Conservation (phyloP, 495 filamentous ascomycete genomes). For the Amniculicola lignicola region DNA sequence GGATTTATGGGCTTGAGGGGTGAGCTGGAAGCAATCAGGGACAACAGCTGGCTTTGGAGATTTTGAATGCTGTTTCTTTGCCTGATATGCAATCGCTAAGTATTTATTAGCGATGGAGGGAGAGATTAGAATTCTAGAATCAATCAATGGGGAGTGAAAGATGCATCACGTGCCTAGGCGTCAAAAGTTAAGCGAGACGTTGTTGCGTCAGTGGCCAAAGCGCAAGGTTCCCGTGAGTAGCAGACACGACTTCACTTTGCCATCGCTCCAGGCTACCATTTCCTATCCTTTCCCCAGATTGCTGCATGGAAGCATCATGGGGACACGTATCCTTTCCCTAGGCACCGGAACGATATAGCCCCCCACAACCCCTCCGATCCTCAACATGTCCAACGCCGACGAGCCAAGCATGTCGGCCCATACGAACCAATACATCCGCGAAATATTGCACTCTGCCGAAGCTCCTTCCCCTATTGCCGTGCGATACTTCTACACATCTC, state of each 20-base stretch:
- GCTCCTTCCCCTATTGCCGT: slow-evolving; percentile 38
- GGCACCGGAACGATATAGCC: slow-evolving; percentile 1
- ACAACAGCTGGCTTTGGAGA: too few species aligned
- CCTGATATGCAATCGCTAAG: too few species aligned
- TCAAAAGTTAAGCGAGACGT: too few species aligned
- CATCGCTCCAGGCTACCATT: background rate
- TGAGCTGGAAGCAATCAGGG: too few species aligned
- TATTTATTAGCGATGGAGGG: too few species aligned
- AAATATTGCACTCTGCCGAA: slow-evolving; percentile 39
- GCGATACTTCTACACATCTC: slow-evolving; percentile 45
- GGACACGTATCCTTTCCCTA: background rate
- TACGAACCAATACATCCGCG: slow-evolving; percentile 38
- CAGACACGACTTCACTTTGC: background rate
- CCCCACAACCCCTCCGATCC: background rate
- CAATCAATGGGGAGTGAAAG: too few species aligned
- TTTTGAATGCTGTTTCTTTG: too few species aligned
- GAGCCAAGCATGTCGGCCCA: slow-evolving; percentile 21
- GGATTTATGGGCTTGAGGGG: slow-evolving; percentile 47
- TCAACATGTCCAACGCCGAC: slow-evolving; percentile 7
- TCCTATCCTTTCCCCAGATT: too few species aligned
- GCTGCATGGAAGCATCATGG: background rate
- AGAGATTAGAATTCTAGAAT: too few species aligned
- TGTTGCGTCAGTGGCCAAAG: too few species aligned
- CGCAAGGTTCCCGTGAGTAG: too few species aligned
- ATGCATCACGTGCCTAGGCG: too few species aligned